These are phyloP conservation scores for Leucaena leucocephala DNA, from an alignment of 306 rosid genomes.

Conservation along the genomic window DNA sequence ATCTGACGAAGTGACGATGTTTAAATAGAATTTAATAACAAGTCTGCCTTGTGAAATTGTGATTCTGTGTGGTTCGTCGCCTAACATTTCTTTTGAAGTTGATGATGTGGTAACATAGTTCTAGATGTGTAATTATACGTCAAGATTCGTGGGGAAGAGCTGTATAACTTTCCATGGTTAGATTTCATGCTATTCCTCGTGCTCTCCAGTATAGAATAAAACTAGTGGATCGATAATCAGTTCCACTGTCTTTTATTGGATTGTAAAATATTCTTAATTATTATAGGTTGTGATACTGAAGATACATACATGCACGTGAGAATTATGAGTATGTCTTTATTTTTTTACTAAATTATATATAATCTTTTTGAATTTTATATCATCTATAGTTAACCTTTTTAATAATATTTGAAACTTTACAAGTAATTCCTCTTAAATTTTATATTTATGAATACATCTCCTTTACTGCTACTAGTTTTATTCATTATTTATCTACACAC, in stretches of 20 bases:
- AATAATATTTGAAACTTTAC: not conserved
- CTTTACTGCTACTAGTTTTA: not conserved
- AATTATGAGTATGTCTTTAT: slow-evolving; percentile 3
- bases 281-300: not conserved
- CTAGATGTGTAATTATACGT: not conserved
- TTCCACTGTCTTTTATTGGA: not conserved
- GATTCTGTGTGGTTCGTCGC: not conserved
- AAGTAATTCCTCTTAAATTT: too few species aligned
- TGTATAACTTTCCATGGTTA: not conserved
- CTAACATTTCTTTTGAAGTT: not conserved
- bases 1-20: not conserved
- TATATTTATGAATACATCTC: not conserved
- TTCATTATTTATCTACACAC: not conserved
- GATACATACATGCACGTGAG: not conserved
- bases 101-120: not conserved
- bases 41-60: not conserved
- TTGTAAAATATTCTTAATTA: not conserved
- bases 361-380: not conserved
- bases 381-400: not conserved
- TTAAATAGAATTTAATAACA: not conserved
- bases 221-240: not conserved
- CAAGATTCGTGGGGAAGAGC: not conserved
- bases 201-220: not conserved
- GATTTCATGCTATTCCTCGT: not conserved
- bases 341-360: not conserved